phyloP scores from a whole-genome alignment of 306 rosid species.

The apple (Malus domestica) region DNA sequence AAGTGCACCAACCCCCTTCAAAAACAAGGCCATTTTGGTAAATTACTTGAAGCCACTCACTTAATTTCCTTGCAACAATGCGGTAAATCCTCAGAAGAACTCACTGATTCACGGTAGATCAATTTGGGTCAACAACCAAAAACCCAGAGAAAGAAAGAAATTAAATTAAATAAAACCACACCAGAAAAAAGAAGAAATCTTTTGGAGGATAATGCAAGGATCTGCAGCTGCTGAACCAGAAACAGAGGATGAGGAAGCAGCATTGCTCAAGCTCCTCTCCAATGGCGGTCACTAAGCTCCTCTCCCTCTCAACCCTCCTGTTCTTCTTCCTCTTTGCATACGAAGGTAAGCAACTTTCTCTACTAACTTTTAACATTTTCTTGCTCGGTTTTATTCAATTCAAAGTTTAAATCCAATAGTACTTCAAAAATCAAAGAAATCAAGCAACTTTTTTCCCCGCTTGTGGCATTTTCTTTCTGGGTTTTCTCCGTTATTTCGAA shows the following conservation, averaged over 20 bases:
- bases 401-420: not conserved
- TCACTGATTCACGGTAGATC: conserved; percentile 6
- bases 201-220: conserved; percentile 64
- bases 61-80: not conserved
- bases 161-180: not conserved
- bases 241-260: conserved; percentile 44
- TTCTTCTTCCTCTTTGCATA: conserved; percentile 16
- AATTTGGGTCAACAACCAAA: conserved; percentile 4
- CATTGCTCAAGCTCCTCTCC: conserved; percentile 35
- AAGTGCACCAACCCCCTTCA: not conserved
- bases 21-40: conserved; percentile 26
- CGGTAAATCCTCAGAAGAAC: not conserved
- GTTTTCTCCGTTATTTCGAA: too few relatives aligned
- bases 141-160: conserved; percentile 8
- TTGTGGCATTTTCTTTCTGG: too few relatives aligned
- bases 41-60: conserved; percentile 2
- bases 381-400: not conserved
- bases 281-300: conserved; percentile 48
- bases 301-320: conserved; percentile 9
- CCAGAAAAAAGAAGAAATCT: not conserved
- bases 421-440: too few relatives aligned
- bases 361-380: not conserved
- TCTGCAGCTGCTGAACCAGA: conserved; percentile 41
- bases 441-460: not conserved
- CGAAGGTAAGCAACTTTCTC: conserved; percentile 21